Base-by-base conservation (phyloP, 306 rosid species). In the Sicyos edulis region DNA sequence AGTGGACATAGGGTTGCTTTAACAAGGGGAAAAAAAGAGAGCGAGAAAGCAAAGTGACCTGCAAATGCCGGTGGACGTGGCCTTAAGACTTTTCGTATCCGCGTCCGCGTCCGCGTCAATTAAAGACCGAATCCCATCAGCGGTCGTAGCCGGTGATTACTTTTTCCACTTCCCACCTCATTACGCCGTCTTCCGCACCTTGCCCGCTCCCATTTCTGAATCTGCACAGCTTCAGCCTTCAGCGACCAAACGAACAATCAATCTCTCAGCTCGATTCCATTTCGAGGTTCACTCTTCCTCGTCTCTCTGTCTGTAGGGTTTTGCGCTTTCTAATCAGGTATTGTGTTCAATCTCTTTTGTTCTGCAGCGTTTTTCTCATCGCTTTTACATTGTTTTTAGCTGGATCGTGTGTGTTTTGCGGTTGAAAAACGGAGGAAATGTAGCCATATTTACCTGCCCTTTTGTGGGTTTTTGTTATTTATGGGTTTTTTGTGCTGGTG, bases 81-180 rank as follows among this genome's bases (percentile, higher is more conserved):
- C 54, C 37, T 19, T 66, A 21, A 67, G 72, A 67, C 21, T 50
- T 74, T 77, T 65, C 82, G 77, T 78, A 78, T 21, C 78, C 78
- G 80, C 84, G 76, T 70, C 78, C 78, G 80, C 84, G 76, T 70
- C 51, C 50, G 69, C 50, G 29, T 63, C 40, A 22, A 52, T 10
- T 5, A 20, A 57, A 63, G 32, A 16, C 57, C 52, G 37, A 58
- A 58, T 4, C 54, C 53, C 71, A 20, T 49, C 52, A 19, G 34
- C 37, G 20, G 50, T 34, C 67, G 0, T 19, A 1, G 14, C 74
- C 68, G 85, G 86, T 80, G 62, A 34, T 47, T 49, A 77, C 79
- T 65, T 79, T 82, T 74, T 17, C 24, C 52, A 63, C 52, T 40
- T 63, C 70, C 70, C 70, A 63, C 52, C 70, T 0, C 26, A 37